Conservation (phyloP, 176 grass and related monocot species). For the Oryza longistaminata region DNA sequence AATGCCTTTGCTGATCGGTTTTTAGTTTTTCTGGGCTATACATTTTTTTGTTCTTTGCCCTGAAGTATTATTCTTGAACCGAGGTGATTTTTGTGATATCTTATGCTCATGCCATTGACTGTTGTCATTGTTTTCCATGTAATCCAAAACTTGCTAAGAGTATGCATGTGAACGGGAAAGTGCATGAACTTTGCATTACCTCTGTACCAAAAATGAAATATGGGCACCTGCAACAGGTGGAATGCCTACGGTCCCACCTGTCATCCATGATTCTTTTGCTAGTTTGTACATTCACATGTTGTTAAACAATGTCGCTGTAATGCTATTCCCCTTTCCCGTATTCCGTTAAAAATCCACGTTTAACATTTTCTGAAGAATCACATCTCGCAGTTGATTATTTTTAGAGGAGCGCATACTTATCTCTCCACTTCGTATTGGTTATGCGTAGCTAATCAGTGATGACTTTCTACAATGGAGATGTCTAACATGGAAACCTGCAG, state of each 20-base stretch:
- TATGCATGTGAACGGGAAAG: neutral
- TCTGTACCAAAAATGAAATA: neutral
- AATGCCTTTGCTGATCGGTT: conserved; percentile 13
- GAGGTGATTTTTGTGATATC: conserved; percentile 8
- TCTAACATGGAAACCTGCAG: neutral
- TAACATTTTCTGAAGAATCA: conserved; percentile 7
- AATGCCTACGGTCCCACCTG: neutral
- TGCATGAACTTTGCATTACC: neutral
- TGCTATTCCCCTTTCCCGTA: neutral
- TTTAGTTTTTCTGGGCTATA: neutral
- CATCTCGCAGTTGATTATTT: neutral
- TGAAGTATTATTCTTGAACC: conserved; percentile 1
- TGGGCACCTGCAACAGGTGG: neutral
- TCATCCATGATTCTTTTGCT: neutral
- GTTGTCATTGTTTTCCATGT: neutral
- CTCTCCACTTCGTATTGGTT: neutral
- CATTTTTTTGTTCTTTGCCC: neutral
- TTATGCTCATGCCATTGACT: neutral
- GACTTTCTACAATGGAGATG: neutral
- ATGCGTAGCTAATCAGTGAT: neutral
- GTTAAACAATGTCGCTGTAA: conserved; percentile 5
- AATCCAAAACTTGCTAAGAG: neutral
- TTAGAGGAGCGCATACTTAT: neutral
- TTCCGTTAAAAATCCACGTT: neutral
- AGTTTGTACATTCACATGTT: conserved; percentile 7